Evolutionary conservation across 2,329 filamentous ascomycete genomes (phyloP), one percentile per base, ranked within the genome.

Genomic region (Aotearoamyces nothofagi): DNA sequence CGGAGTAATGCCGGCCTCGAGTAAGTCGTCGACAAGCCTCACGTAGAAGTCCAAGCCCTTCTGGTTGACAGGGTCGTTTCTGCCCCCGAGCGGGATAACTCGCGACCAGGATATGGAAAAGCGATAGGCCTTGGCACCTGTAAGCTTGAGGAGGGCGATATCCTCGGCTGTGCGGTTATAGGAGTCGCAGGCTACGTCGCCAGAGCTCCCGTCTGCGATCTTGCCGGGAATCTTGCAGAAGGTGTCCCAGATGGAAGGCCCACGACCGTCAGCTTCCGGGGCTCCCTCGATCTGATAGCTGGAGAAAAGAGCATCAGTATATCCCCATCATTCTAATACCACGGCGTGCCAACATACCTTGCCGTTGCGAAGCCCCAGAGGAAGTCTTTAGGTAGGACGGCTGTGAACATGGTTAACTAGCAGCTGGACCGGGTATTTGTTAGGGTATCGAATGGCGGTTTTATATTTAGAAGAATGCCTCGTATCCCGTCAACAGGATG

Each of bases 261-360:
- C 78, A 39, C 82, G 78, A 39, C 82, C 83, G 49, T 87, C 82
- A 47, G 76, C 68, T 26, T 77, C 60, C 22, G 66, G 61, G 26
- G 72, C 73, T 33, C 83, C 83, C 60, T 92, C 83, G 42, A 92
- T 79, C 52, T 92, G 82, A 60, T 90, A 92, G 49, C 82, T 90
- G 47, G 4, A 36, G n/a, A n/a, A n/a, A n/a, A n/a, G n/a, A n/a
- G n/a, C n/a, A n/a, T n/a, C n/a, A n/a, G n/a, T n/a, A n/a, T n/a
- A n/a, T n/a, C 15, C 10, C 9, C 17, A 24, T 25, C 9, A 29
- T 19, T 17, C 7, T 13, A 26, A 13, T 22, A 17, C 12, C 16
- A 20, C 22, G 23, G 19, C n/a, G 13, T 22, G 10, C 6, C 15
- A 11, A 60, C 65, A 50, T 56, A 78, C 74, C 71, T 63, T 37